A percentile compares a stretch with the other conserved stretches of the same genome.
Conservation (phyloP, 768 basidiomycete species). For the Gautieria morchelliformis region DNA sequence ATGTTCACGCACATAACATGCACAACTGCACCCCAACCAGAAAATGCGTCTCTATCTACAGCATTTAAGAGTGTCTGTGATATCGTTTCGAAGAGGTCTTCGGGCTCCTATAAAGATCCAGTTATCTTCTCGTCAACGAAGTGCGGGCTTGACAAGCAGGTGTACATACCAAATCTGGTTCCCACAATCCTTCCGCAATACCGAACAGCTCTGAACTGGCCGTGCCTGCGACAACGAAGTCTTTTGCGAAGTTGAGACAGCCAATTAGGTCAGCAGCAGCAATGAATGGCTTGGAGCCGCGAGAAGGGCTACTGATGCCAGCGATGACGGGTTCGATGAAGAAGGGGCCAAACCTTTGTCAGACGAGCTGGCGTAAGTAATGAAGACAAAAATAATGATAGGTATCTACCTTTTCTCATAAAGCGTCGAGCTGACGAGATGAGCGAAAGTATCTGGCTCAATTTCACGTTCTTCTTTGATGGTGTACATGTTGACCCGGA, state of each 20-base stretch:
- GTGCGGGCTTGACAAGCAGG: not conserved
- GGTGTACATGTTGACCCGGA: conserved; percentile 96
- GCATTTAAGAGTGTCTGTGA: conserved; percentile 93
- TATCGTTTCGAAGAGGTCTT: conserved; percentile 97
- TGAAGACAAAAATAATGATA: no score
- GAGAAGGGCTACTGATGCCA: conserved; percentile 42
- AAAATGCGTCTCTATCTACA: conserved; percentile 91
- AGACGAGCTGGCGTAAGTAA: no score
- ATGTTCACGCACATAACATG: conserved; percentile 77
- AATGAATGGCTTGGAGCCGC: conserved; percentile 67
- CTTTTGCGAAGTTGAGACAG: conserved; percentile 88
- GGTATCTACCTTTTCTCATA: conserved; percentile 68
- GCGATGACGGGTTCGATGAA: conserved; percentile 96
- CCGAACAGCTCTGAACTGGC: conserved; percentile 89
- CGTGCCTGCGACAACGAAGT: conserved; percentile 94
- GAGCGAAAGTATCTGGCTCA: conserved; percentile 91
- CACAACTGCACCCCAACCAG: conserved; percentile 94
- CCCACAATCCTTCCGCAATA: conserved; percentile 98
- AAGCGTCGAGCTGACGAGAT: conserved; percentile 88
- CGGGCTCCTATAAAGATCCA: no score
- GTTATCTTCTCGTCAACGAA: not conserved
- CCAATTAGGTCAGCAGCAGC: conserved; percentile 92
- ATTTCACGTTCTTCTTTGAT: conserved; percentile 99
- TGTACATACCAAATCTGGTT: conserved; percentile 67
- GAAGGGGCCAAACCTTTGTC: conserved; percentile 73